Evolutionary conservation across 805 yeast genomes (phyloP), one percentile per base, ranked within the genome.

Genomic region (Ogataea saltuana): DNA sequence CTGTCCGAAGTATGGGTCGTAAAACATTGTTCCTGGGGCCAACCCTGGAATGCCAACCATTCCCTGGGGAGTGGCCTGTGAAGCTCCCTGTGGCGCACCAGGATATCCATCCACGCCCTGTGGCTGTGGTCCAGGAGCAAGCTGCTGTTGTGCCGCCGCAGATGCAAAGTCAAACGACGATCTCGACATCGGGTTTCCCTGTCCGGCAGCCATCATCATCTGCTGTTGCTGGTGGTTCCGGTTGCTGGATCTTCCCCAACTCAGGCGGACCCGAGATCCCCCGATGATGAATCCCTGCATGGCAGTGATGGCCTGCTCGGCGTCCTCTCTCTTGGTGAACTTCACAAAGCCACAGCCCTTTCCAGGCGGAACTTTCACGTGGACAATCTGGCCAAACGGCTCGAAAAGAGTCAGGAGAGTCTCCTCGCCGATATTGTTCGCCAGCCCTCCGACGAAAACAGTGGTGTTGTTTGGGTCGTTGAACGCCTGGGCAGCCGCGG

Each of bases 281-380:
- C 83, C 84, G 47, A 85, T 78, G 18, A 80, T 70, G 58, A 79
- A 85, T 1, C 95, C 95, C 62, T 85, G 88, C 85, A 85, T 80
- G 3, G 83, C 82, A 30, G 79, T 75, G 42, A 85, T 83, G 6
- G 95, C 88, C 30, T 78, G 81, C 61, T 84, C 88, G 1, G 93
- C 93, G 53, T 83, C 86, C 53, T 78, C 82, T 48, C 86, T 68
- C 26, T 70, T 69, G n/a, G 76, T 67, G 59, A 79, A 85, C 56
- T 79, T 81, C 44, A 85, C 82, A 62, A 85, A 84, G 1, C 90
- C 95, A 67, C 91, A 84, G 46, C 85, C 85, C 58, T 85, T 85
- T 11, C 88, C 88, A 1, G 79, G 81, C 6, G 91, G 91, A 34
- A 85, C 83, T 56, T 83, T 84, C 32, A 85, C 83, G 51, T 80